Conservation (phyloP, 2,329 filamentous ascomycete species). For the Pyrenochaeta sp. region DNA sequence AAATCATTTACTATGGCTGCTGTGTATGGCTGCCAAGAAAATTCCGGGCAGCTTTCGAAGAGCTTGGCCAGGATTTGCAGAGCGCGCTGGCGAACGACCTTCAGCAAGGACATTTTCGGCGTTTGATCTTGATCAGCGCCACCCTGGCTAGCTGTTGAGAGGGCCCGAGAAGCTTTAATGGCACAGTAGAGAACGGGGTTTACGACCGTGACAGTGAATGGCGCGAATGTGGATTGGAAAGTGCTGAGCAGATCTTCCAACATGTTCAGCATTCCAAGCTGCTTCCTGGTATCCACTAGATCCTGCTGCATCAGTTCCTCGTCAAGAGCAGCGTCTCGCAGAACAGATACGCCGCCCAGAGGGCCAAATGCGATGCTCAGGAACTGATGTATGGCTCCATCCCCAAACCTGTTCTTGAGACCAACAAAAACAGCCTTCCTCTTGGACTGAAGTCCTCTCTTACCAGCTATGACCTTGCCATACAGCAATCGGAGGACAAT, state of each 20-base stretch:
- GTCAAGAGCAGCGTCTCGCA: slow-evolving; percentile 61
- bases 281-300: slow-evolving; percentile 74
- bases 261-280: slow-evolving; percentile 93
- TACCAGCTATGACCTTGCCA: slow-evolving; percentile 85
- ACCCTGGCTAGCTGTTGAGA: slow-evolving; percentile 39
- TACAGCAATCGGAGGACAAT: slow-evolving; percentile 88
- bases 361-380: slow-evolving; percentile 81
- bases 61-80: slow-evolving; percentile 83
- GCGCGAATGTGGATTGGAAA: slow-evolving; percentile 75
- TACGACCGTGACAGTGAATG: slow-evolving; percentile 73
- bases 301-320: slow-evolving; percentile 57
- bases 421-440: slow-evolving; percentile 78
- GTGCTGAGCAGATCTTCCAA: slow-evolving; percentile 85
- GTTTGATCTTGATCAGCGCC: slow-evolving; percentile 33
- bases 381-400: slow-evolving; percentile 80
- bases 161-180: slow-evolving; percentile 67
- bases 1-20: slow-evolving; percentile 76
- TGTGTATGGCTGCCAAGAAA: slow-evolving; percentile 77
- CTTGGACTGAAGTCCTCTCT: slow-evolving; percentile 81
- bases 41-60: slow-evolving; percentile 75
- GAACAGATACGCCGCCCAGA: slow-evolving; percentile 68
- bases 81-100: slow-evolving; percentile 73
- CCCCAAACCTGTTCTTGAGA: slow-evolving; percentile 74
- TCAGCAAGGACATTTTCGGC: slow-evolving; percentile 65
- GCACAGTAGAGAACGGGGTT: slow-evolving; percentile 84